These are phyloP conservation scores for Sporodiniella umbellata DNA, from an alignment of 371 early-diverging fungal genomes.

Conservation along the genomic window DNA sequence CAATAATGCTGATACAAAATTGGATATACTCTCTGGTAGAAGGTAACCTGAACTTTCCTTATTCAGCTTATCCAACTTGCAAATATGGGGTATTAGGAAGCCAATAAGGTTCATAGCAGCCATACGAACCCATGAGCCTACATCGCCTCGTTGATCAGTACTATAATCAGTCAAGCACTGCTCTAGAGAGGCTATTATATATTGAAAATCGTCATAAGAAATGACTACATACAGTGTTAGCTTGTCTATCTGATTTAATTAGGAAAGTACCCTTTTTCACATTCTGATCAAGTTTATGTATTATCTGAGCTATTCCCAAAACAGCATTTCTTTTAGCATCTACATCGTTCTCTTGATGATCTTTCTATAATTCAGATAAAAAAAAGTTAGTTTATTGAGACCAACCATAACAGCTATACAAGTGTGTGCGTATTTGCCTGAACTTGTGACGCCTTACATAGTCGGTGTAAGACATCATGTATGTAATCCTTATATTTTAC, in stretches of 20 bases:
- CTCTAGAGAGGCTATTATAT: constrained; percentile 42
- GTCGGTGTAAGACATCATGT: constrained; percentile 19
- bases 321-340: constrained; percentile 71
- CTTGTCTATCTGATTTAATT: background rate
- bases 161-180: constrained; percentile 80
- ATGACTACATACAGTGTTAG: constrained; percentile 24
- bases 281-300: constrained; percentile 26
- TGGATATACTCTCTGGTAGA: constrained; percentile 9
- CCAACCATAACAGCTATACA: too few relatives aligned
- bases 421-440: too few relatives aligned
- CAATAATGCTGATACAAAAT: constrained; percentile 49
- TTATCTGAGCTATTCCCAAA: constrained; percentile 46
- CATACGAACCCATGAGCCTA: constrained; percentile 92
- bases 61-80: constrained; percentile 27
- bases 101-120: constrained; percentile 63
- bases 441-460: constrained; percentile 26
- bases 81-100: constrained; percentile 41
- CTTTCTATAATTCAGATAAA: constrained; percentile 27
- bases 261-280: constrained; percentile 41
- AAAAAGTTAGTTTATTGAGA: too few relatives aligned
- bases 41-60: constrained; percentile 20
- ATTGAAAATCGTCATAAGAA: constrained; percentile 34
- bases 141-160: constrained; percentile 90
- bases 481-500: constrained; percentile 15
- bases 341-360: constrained; percentile 53